A percentile compares a stretch with the other conserved stretches of the same genome.
phyloP scores from a whole-genome alignment of 805 yeast species.

The Myxozyma vanderwaltii region DNA sequence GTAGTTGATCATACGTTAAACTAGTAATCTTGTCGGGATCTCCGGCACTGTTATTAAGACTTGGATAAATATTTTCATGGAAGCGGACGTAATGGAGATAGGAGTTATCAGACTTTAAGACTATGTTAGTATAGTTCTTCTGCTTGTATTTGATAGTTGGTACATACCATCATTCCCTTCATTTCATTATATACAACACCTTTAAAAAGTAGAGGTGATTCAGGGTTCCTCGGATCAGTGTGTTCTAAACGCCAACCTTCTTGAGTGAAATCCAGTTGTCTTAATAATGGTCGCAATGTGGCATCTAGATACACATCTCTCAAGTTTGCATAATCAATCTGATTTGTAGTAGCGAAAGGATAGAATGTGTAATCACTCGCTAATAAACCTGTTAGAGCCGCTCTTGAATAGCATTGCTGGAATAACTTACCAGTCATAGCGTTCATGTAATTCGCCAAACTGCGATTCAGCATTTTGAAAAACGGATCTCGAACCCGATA shows the following conservation, averaged over 20 bases:
- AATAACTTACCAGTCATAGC: slow-evolving; percentile 83
- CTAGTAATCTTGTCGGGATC: slow-evolving; percentile 82
- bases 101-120: slow-evolving; percentile 77
- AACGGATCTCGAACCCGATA: slow-evolving; percentile 97
- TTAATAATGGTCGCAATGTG: slow-evolving; percentile 76
- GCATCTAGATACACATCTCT: slow-evolving; percentile 87
- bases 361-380: slow-evolving; percentile 95
- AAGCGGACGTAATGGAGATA: slow-evolving; percentile 83
- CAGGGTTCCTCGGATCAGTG: slow-evolving; percentile 52
- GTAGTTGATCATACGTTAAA: slow-evolving; percentile 70
- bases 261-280: slow-evolving; percentile 81
- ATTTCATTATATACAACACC: slow-evolving; percentile 98
- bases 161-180: slow-evolving; percentile 79
- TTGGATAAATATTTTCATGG: slow-evolving; percentile 80
- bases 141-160: no score
- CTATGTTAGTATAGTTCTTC: no score
- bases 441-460: slow-evolving; percentile 95
- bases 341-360: slow-evolving; percentile 94
- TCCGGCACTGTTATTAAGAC: slow-evolving; percentile 89
- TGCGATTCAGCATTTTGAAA: slow-evolving; percentile 93
- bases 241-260: slow-evolving; percentile 98
- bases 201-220: slow-evolving; percentile 70
- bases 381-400: no score
- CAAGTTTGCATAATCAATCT: slow-evolving; percentile 75
- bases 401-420: no score